Base-by-base conservation (phyloP, 2,329 filamentous ascomycete genomes). In the Penicillium sp. region DNA sequence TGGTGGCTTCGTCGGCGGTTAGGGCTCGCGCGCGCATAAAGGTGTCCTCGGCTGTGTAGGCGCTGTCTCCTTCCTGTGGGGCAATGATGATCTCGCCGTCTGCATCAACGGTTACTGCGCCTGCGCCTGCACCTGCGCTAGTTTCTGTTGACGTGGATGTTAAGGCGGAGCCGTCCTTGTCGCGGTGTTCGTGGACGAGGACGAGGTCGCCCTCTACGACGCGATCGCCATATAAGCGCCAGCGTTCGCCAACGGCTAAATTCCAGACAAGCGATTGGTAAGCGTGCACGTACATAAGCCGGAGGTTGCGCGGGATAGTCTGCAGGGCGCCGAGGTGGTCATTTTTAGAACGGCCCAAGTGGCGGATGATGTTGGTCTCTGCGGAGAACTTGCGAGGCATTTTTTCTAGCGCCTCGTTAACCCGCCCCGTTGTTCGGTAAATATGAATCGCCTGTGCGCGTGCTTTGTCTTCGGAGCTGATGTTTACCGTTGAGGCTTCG, bases 181-280 rank as follows among this genome's bases (percentile, higher is more conserved):
- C 80, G 53, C 78, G 80, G 70, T 88, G 85, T 67, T 88, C 85
- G 61, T 84, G 78, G 17, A 88, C 78, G 44, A 96, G 83, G 48
- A 97, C 88, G 11, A 99, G 85, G 75, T 99, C 95, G 35, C 95
- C 95, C 69, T 90, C 86, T 15, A 97, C 85, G 17, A 97, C 91
- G 58, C 84, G 84, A 62, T 83, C 78, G 55, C 93, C 93, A 73
- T 90, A 90, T 3, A 86, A 80, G 47, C 88, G 86, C 90, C 92
- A 96, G 51, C 95, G 90, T 69, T 90, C 88, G 67, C 91, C 92
- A 1, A 88, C 91, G 13, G 88, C 91, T 67, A 88, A 86, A 79
- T 99, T 99, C 94, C 94, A 99, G 8, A 99, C 89, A 44, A 93
- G 86, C 6, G 91, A 96, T 76, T 99, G 95, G 78, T 97, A 98